Evolutionary conservation across 306 rosid genomes (phyloP).

Genomic region (Trichosanthes cucumerina): DNA sequence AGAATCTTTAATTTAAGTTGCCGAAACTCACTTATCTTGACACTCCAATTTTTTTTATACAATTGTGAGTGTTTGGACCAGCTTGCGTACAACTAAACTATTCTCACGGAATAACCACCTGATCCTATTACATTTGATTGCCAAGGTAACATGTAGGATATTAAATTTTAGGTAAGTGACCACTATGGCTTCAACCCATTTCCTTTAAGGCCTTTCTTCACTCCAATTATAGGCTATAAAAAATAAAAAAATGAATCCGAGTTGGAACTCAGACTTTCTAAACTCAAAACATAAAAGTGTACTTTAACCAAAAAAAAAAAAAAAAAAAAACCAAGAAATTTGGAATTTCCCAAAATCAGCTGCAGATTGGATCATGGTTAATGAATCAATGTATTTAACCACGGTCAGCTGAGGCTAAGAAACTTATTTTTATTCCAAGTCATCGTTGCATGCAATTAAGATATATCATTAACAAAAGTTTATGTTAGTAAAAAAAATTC

Average conservation of each 20-base stretch:
- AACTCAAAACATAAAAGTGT: neutral
- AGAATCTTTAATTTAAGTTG: neutral
- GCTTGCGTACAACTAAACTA: too few species aligned
- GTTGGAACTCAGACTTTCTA: neutral
- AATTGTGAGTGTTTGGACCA: too few species aligned
- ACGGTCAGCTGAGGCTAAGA: neutral
- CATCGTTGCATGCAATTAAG: neutral
- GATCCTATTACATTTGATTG: too few species aligned
- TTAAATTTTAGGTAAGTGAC: too few species aligned
- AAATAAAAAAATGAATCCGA: neutral
- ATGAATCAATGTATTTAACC: neutral
- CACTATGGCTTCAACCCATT: too few species aligned
- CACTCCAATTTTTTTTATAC: too few species aligned
- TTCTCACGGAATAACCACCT: too few species aligned
- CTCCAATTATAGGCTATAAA: neutral
- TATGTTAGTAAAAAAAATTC: neutral
- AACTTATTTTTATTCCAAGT: neutral
- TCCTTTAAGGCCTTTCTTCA: neutral
- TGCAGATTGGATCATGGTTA: neutral
- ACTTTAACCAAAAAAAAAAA: neutral
- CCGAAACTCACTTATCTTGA: neutral
- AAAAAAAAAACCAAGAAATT: neutral
- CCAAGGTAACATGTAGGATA: too few species aligned
- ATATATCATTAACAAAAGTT: neutral
- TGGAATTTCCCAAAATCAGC: neutral